These are phyloP conservation scores for Mycena filopes DNA, from an alignment of 768 basidiomycete genomes.

Conservation along the genomic window DNA sequence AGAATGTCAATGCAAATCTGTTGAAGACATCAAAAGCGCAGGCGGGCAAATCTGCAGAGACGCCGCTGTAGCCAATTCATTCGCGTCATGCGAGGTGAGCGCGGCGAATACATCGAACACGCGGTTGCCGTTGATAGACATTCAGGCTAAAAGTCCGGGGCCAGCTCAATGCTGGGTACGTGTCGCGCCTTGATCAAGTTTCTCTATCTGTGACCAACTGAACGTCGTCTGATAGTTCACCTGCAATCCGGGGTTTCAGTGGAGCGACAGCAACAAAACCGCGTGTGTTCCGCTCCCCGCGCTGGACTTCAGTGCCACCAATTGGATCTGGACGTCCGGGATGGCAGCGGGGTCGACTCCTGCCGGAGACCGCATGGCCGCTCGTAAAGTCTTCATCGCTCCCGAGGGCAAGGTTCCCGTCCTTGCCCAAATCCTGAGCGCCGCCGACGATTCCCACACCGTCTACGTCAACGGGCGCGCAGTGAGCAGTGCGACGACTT, in stretches of 20 bases:
- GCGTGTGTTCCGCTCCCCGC: not conserved
- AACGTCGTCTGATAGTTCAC: not conserved
- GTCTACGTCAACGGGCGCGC: slow-evolving; percentile 2
- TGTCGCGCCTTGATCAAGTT: not conserved
- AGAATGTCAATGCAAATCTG: not conserved
- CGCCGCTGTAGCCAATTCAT: not conserved
- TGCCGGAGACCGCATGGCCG: not conserved
- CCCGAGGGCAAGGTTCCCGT: slow-evolving; percentile 3
- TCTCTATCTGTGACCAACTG: not conserved
- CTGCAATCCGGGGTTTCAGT: not conserved
- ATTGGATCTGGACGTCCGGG: slow-evolving; percentile 11
- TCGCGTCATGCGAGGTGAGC: not conserved
- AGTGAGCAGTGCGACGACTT: not conserved
- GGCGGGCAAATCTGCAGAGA: not conserved
- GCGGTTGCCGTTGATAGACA: not conserved
- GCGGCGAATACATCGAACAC: not conserved
- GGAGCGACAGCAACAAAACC: not conserved
- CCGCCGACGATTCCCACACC: not conserved
- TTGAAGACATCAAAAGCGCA: not conserved
- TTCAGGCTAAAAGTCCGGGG: not conserved
- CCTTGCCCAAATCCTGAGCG: not conserved
- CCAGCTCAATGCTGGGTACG: not conserved
- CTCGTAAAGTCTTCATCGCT: slow-evolving; percentile 4
- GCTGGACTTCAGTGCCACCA: not conserved
- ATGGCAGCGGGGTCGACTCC: not conserved